A percentile compares a stretch with the other conserved stretches of the same genome.
Evolutionary conservation across 371 early-diverging fungal genomes (phyloP).

Genomic region (Zopfochytrium polystomum): DNA sequence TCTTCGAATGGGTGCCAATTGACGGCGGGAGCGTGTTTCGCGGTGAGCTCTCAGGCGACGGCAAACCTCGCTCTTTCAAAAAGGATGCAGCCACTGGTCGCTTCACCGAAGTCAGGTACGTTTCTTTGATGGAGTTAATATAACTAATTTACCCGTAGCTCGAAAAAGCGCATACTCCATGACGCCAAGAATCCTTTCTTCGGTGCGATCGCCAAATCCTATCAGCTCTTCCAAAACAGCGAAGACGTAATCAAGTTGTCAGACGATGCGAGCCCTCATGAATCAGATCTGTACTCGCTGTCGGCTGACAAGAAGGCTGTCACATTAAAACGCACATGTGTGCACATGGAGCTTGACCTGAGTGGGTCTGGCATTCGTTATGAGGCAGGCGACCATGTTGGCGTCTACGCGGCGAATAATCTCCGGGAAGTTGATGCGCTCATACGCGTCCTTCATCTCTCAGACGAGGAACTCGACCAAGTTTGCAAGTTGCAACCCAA

Average conservation of each 20-base stretch:
- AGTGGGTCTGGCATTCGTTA: conserved; percentile 74
- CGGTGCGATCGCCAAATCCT: conserved; percentile 58
- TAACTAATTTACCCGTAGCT: neutral
- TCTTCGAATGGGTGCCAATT: conserved; percentile 29
- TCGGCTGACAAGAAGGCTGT: conserved; percentile 21
- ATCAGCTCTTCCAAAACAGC: conserved; percentile 62
- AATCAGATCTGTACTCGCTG: conserved; percentile 14
- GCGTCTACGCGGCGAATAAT: conserved; percentile 87
- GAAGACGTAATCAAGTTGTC: conserved; percentile 29
- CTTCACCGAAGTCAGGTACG: conserved; percentile 24
- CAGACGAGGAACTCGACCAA: conserved; percentile 37
- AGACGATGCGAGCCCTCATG: conserved; percentile 4
- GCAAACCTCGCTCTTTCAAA: conserved; percentile 41
- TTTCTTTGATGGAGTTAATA: neutral
- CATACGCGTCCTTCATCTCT: conserved; percentile 47
- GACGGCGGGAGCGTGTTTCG: conserved; percentile 30
- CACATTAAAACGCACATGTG: conserved; percentile 70
- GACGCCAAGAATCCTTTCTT: conserved; percentile 81
- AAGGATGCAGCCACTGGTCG: conserved; percentile 10
- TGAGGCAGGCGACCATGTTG: conserved; percentile 92
- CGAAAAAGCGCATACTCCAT: conserved; percentile 33
- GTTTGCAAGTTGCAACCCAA: conserved; percentile 34
- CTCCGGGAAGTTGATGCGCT: conserved; percentile 64
- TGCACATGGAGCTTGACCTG: conserved; percentile 91
- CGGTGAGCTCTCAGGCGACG: conserved; percentile 44